Base-by-base conservation (phyloP, 116 monocot genomes). In the Phalaenopsis hybrid region DNA sequence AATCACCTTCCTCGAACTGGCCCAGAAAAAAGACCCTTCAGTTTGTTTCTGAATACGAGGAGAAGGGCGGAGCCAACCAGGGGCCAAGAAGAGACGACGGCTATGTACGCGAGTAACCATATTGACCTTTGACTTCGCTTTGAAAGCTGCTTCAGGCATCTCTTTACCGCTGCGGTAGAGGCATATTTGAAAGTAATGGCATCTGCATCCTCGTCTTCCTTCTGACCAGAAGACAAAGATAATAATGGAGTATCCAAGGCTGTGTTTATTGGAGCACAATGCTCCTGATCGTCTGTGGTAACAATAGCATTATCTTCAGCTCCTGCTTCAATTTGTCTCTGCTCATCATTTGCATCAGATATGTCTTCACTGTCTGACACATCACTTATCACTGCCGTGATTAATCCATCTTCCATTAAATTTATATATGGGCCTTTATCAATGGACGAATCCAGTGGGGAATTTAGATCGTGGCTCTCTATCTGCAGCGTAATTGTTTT, bases 381-480 rank as follows among this genome's bases (percentile, higher is more conserved):
- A 59, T 83, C 87, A 68, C 86, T 83, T 31, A 70, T 79, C 37
- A 89, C 80, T 68, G 90, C 87, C 78, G 88, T 58, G 31, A 95
- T 83, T 83, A 91, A 83, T 58, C 93, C 95, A 78, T 90, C 91
- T 82, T 92, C 91, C 81, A 81, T 84, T 41, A 92, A 78, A 81
- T 95, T 91, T 48, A 99, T 79, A 83, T 92, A 92, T 18, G 99
- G 95, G 74, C 82, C 85, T 72, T 99, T 91, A 73, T 99, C 93
- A 52, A 99, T 92, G n/a, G 87, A 82, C 70, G 98, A 93, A 75
- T 95, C 92, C 81, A 89, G 57, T 37, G 89, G 81, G 78, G 84
- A 73, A 86, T 81, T 88, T 57, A 82, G 25, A 9, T 65, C 83
- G n/a, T 41, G 76, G 63, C 20, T 79, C 11, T 79, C 57, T 3